These are phyloP conservation scores for Leccinum variicolor DNA, from an alignment of 768 basidiomycete genomes.

Conservation along the genomic window DNA sequence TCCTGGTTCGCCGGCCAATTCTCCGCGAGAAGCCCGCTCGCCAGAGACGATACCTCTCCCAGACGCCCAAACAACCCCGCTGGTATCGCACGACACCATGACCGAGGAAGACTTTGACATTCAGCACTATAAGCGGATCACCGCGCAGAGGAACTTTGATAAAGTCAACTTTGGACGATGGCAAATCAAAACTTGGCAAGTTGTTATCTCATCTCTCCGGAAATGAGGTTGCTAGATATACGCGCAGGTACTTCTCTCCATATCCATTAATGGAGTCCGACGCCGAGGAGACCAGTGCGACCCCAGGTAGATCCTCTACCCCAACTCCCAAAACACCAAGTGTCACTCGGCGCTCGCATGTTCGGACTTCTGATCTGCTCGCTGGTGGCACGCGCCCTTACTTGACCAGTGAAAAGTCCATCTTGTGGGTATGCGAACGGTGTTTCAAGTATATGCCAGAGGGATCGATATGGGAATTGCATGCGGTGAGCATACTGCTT, in stretches of 20 bases:
- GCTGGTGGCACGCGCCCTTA: conserved; percentile 55
- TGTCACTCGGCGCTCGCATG: conserved; percentile 58
- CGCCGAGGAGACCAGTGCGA: conserved; percentile 42
- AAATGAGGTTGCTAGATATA: not conserved
- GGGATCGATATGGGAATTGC: conserved; percentile 64
- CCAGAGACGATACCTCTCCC: conserved; percentile 5
- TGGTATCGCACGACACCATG: conserved; percentile 36
- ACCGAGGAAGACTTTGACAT: conserved; percentile 72
- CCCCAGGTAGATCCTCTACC: conserved; percentile 23
- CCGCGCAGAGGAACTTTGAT: conserved; percentile 79
- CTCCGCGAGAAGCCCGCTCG: conserved; percentile 24
- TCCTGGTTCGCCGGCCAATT: conserved; percentile 16
- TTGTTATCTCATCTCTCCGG: conserved; percentile 10
- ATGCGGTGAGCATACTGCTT: conserved; percentile 43
- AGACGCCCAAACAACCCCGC: conserved; percentile 11
- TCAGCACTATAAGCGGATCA: conserved; percentile 62
- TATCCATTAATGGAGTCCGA: conserved; percentile 78
- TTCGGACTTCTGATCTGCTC: conserved; percentile 70
- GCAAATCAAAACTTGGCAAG: conserved; percentile 84
- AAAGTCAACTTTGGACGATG: conserved; percentile 82
- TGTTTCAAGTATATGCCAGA: conserved; percentile 98
- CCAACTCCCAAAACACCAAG: conserved; percentile 44
- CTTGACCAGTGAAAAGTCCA: conserved; percentile 43
- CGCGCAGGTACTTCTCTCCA: conserved; percentile 85
- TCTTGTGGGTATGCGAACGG: conserved; percentile 82